Percentiles rank a stretch among this genome's conserved stretches.
Conservation (phyloP, 768 basidiomycete genomes). For the Rhodotorula kratochvilovae region DNA sequence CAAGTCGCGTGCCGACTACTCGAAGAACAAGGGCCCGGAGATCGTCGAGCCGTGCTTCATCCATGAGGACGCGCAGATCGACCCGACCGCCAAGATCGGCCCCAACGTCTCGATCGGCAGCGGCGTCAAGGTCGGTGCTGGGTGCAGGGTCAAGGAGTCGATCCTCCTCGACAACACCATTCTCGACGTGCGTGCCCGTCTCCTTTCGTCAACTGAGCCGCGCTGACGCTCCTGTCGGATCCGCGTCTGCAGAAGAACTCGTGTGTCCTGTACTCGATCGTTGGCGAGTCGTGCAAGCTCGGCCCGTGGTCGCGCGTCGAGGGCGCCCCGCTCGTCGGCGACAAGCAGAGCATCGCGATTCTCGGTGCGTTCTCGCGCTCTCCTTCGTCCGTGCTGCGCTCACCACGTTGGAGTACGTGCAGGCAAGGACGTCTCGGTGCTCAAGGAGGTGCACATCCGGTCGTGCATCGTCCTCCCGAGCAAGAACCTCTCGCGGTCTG, state of each 20-base stretch:
- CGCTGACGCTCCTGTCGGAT: no score
- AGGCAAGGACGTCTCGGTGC: constrained; percentile 52
- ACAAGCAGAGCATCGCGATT: constrained; percentile 50
- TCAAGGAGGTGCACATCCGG: constrained; percentile 49
- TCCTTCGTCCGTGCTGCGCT: not conserved
- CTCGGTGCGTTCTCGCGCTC: constrained; percentile 46
- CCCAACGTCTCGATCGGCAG: constrained; percentile 51
- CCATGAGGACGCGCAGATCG: constrained; percentile 50
- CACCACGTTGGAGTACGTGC: not conserved
- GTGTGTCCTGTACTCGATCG: constrained; percentile 49
- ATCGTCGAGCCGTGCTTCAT: constrained; percentile 51
- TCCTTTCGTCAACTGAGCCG: not conserved
- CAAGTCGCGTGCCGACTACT: constrained; percentile 38
- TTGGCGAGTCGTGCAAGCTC: constrained; percentile 50
- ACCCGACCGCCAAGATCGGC: constrained; percentile 51
- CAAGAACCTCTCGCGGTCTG: constrained; percentile 48
- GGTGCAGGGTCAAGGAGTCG: constrained; percentile 49
- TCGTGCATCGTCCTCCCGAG: constrained; percentile 52
- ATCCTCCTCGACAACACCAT: constrained; percentile 50
- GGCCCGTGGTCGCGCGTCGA: constrained; percentile 52
- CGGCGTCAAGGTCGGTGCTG: constrained; percentile 47
- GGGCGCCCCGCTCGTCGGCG: constrained; percentile 47
- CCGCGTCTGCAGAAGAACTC: constrained; percentile 45
- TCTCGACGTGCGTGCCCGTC: constrained; percentile 44
- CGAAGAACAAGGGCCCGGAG: constrained; percentile 32